Evolutionary conservation across 768 basidiomycete genomes (phyloP).

Genomic region (Pleurotus giganteus): DNA sequence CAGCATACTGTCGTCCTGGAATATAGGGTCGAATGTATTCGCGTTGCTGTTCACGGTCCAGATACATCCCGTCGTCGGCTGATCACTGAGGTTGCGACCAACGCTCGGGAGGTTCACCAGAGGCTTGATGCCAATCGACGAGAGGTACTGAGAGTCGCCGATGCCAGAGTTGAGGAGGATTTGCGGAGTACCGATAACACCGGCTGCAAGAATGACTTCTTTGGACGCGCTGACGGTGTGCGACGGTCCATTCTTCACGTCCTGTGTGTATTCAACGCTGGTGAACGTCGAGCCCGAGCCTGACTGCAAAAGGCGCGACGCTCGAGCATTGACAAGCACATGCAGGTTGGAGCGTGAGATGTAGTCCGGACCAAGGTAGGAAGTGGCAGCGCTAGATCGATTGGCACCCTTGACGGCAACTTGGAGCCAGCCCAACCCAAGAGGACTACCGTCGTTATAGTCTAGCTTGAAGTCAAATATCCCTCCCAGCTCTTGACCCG

Average conservation of each 20-base stretch:
- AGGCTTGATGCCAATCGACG: constrained; percentile 13
- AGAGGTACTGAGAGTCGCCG: constrained; percentile 23
- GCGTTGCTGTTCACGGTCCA: constrained; percentile 12
- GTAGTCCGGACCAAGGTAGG: constrained; percentile 23
- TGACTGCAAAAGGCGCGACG: constrained; percentile 11
- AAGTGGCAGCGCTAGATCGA: constrained; percentile 22
- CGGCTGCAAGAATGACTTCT: constrained; percentile 48
- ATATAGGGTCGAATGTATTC: constrained; percentile 14
- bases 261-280: constrained; percentile 18
- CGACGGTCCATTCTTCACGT: constrained; percentile 2
- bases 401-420: constrained; percentile 15
- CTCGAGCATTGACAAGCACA: constrained; percentile 19
- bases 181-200: constrained; percentile 27
- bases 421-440: constrained; percentile 26
- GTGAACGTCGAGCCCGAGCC: constrained; percentile 11
- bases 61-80: constrained; percentile 6
- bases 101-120: constrained; percentile 20
- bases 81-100: constrained; percentile 26
- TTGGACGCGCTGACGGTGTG: constrained; percentile 24
- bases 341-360: constrained; percentile 23
- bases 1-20: constrained; percentile 12
- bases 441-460: constrained; percentile 25
- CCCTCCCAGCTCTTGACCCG: constrained; percentile 17
- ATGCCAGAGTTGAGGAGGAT: constrained; percentile 52
- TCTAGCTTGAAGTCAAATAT: constrained; percentile 28